phyloP scores from a whole-genome alignment of 1,284 basidiomycete species.

The Boletus mariae region DNA sequence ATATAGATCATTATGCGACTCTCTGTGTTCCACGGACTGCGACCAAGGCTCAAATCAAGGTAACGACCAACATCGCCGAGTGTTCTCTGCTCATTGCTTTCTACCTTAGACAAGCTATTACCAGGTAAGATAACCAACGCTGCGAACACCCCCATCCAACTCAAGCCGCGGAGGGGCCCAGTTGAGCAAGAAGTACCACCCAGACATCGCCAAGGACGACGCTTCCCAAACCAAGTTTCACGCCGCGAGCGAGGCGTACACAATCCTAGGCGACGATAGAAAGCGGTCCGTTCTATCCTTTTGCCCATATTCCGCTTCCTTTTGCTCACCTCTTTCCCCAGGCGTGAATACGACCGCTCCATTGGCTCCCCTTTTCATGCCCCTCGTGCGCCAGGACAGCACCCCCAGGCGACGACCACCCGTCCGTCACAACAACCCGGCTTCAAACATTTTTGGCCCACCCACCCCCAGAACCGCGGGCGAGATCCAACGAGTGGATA shows the following conservation, averaged over 20 bases:
- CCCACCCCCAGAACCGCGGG: conserved; percentile 22
- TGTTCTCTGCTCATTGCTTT: conserved; percentile 2
- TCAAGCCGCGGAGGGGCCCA: conserved; percentile 17
- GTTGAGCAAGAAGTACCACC: conserved; percentile 51
- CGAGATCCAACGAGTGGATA: conserved; percentile 9
- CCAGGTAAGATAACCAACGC: conserved; percentile 31
- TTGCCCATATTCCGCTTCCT: not conserved
- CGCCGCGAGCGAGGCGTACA: conserved; percentile 47
- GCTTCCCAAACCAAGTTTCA: conserved; percentile 43
- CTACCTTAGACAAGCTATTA: conserved; percentile 42
- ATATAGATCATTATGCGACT: conserved; percentile 40
- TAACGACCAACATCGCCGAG: conserved; percentile 8
- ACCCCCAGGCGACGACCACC: conserved; percentile 31
- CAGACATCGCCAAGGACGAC: conserved; percentile 42
- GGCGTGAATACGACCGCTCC: conserved; percentile 33
- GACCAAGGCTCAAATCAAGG: conserved; percentile 47
- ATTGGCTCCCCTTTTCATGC: conserved; percentile 8
- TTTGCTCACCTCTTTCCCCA: not conserved
- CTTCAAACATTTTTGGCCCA: conserved; percentile 27
- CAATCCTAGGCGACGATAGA: conserved; percentile 44
- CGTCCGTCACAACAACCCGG: conserved; percentile 26
- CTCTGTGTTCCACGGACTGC: conserved; percentile 42
- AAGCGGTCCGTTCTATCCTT: conserved; percentile 35
- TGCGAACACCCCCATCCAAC: not conserved
- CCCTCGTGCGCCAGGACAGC: conserved; percentile 12